Conservation (phyloP, 176 grass and related monocot species). For the Poa annua region DNA sequence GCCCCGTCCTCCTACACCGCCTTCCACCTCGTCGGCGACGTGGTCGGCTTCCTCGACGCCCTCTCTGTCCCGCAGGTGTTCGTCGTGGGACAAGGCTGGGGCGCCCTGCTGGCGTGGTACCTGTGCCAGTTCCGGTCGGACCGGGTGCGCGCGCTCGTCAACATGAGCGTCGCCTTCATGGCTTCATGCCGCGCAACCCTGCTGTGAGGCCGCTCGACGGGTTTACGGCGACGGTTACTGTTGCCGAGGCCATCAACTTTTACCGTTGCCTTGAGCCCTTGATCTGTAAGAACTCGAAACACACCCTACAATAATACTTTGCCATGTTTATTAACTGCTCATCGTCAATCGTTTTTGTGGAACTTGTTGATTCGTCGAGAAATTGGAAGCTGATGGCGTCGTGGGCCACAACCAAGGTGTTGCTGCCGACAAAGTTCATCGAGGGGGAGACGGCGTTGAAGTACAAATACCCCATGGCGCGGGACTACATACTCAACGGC, state of each 20-base stretch:
- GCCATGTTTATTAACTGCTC: too few species aligned
- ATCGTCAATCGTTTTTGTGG: background rate
- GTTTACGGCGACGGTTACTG: constrained; percentile 51
- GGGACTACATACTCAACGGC: constrained; percentile 56
- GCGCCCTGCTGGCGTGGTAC: constrained; percentile 51
- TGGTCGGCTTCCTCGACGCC: constrained; percentile 48
- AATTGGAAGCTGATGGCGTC: constrained; percentile 17
- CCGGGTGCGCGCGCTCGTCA: constrained; percentile 52
- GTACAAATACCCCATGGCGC: constrained; percentile 41
- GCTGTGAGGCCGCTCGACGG: constrained; percentile 30
- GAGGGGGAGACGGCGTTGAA: constrained; percentile 31
- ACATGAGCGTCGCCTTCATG: too few species aligned
- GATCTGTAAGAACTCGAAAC: constrained; percentile 49
- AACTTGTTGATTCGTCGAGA: background rate
- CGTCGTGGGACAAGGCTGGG: constrained; percentile 59
- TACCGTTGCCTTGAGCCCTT: constrained; percentile 62
- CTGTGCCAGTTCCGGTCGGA: constrained; percentile 47
- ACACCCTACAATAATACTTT: too few species aligned
- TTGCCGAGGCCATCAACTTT: constrained; percentile 58
- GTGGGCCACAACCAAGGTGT: background rate
- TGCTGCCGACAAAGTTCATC: constrained; percentile 15
- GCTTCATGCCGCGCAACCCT: too few species aligned
- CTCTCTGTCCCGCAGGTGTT: constrained; percentile 38
- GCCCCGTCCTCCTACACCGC: constrained; percentile 42
- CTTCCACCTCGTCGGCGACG: constrained; percentile 54